These are phyloP conservation scores for Paramecium pentaurelia DNA, from an alignment of 73 alveolate genomes.

Conservation along the genomic window DNA sequence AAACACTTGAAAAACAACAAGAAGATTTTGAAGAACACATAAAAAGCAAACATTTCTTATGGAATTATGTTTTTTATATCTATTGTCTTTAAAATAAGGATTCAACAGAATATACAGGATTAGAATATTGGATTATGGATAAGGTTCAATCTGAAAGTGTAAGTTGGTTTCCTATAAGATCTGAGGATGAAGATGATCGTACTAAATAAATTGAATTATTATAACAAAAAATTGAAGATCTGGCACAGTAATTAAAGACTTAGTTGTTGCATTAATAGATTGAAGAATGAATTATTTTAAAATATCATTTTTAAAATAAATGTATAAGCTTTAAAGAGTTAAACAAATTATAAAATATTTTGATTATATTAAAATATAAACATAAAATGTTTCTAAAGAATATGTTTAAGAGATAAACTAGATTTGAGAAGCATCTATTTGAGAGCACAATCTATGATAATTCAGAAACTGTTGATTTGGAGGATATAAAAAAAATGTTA, in stretches of 20 bases:
- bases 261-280: not conserved
- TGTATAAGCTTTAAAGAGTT: not conserved
- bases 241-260: not conserved
- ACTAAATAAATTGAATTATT: not conserved
- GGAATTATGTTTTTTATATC: constrained; percentile 55
- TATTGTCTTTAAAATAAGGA: constrained; percentile 44
- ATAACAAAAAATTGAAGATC: not conserved
- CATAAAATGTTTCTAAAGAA: constrained; percentile 16
- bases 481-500: not conserved
- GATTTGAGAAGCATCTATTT: constrained; percentile 26
- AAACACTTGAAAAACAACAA: constrained; percentile 40
- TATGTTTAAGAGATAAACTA: not conserved
- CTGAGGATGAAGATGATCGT: constrained; percentile 15
- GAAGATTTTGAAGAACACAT: constrained; percentile 56
- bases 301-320: not conserved
- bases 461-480: constrained; percentile 39
- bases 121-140: constrained; percentile 38
- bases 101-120: constrained; percentile 34
- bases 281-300: not conserved
- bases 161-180: constrained; percentile 28
- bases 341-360: not conserved
- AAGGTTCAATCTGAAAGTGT: constrained; percentile 20
- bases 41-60: constrained; percentile 38
- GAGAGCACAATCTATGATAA: not conserved
- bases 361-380: not conserved